Percentiles rank a stretch among this genome's conserved stretches.
phyloP scores from a whole-genome alignment of 352 stramenopile species.

The Pythium dissotocum region DNA sequence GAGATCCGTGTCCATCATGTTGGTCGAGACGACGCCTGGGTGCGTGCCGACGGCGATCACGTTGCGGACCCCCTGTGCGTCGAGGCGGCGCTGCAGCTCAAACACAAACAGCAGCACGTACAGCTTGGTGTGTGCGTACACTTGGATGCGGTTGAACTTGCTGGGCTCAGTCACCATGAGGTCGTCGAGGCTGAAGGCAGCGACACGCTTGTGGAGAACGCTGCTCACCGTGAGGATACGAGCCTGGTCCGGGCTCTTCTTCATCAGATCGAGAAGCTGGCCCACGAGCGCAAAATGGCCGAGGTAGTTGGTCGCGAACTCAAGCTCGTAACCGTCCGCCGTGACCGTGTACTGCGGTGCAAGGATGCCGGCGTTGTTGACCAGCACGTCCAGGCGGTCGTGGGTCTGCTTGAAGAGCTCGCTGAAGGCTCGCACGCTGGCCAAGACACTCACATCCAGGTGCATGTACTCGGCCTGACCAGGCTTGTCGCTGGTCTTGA shows the following conservation, averaged over 20 bases:
- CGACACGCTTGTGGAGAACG: slow-evolving; percentile 33
- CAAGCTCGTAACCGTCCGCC: slow-evolving; percentile 92
- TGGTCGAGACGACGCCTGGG: slow-evolving; percentile 39
- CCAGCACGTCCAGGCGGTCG: slow-evolving; percentile 24
- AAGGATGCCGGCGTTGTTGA: slow-evolving; percentile 33
- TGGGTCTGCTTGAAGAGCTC: slow-evolving; percentile 16
- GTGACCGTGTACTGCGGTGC: slow-evolving; percentile 49
- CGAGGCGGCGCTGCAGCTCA: slow-evolving; percentile 40
- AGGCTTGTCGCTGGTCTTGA: not conserved
- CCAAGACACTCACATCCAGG: slow-evolving; percentile 24
- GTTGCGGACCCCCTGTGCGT: slow-evolving; percentile 24
- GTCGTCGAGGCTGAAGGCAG: slow-evolving; percentile 1
- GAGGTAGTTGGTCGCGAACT: slow-evolving; percentile 94
- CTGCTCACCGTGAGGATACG: slow-evolving; percentile 61
- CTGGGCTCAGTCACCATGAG: slow-evolving; percentile 7
- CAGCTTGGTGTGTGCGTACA: slow-evolving; percentile 48
- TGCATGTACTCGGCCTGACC: slow-evolving; percentile 32
- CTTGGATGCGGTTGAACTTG: slow-evolving; percentile 32
- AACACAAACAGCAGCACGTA: slow-evolving; percentile 46
- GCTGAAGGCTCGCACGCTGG: slow-evolving; percentile 21
- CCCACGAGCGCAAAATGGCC: slow-evolving; percentile 90
- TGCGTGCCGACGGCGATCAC: slow-evolving; percentile 35
- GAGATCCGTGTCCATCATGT: slow-evolving; percentile 29
- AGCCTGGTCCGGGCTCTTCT: slow-evolving; percentile 29
- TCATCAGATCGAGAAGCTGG: slow-evolving; percentile 82